Conservation (phyloP, 164 flowering plant species). For the Piper longum region DNA sequence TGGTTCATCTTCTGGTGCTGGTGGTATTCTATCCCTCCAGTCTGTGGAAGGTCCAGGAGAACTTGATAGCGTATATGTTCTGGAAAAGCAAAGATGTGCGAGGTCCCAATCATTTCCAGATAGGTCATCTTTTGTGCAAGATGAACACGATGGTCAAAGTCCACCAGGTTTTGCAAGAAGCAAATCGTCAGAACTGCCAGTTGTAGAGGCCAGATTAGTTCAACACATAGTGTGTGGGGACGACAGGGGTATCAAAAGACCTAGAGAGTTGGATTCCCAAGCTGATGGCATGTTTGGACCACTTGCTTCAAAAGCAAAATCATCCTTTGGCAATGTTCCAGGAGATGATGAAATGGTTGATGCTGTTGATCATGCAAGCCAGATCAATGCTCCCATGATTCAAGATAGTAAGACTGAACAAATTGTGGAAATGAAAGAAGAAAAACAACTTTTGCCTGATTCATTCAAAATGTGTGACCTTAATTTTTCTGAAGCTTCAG, state of each 20-base stretch:
- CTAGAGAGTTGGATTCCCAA: constrained; percentile 43
- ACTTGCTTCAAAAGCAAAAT: constrained; percentile 18
- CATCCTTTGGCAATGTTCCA: constrained; percentile 13
- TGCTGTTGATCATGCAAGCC: constrained; percentile 21
- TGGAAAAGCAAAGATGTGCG: constrained; percentile 16
- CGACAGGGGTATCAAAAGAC: constrained; percentile 29
- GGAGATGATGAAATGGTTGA: constrained; percentile 13
- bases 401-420: constrained; percentile 18
- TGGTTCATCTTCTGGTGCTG: constrained; percentile 12
- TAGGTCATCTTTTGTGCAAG: constrained; percentile 14
- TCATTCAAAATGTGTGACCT: constrained; percentile 88
- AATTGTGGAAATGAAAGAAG: constrained; percentile 29
- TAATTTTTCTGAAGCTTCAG: constrained; percentile 60
- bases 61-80: constrained; percentile 11
- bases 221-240: constrained; percentile 21
- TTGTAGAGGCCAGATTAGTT: constrained; percentile 46
- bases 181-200: constrained; percentile 21
- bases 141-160: constrained; percentile 23
- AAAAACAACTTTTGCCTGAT: constrained; percentile 55
- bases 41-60: constrained; percentile 17
- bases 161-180: constrained; percentile 23
- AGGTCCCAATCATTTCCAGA: constrained; percentile 32
- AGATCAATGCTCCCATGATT: constrained; percentile 16
- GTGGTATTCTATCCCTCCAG: constrained; percentile 10
- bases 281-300: constrained; percentile 20